These are phyloP conservation scores for Teratosphaeria viscida DNA, from an alignment of 2,329 filamentous ascomycete genomes.

Conservation along the genomic window DNA sequence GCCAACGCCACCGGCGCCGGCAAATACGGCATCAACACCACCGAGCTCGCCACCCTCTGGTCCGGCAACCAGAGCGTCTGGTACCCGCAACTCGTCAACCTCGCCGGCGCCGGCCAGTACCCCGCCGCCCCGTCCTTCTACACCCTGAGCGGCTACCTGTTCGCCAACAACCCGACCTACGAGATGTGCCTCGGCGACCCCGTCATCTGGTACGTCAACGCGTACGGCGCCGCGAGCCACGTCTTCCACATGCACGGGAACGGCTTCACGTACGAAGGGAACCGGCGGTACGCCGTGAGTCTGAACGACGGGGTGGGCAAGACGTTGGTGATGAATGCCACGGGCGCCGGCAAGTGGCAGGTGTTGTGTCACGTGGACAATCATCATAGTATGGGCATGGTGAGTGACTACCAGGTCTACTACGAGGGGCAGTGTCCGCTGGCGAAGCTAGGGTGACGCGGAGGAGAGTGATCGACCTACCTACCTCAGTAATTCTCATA, in stretches of 20 bases:
- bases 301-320: conserved; percentile 19
- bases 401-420: conserved; percentile 14
- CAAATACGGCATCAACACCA: not conserved
- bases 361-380: conserved; percentile 16
- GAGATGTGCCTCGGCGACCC: conserved; percentile 22
- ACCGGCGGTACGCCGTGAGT: conserved; percentile 4
- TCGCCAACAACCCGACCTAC: conserved; percentile 20
- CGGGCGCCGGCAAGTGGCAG: conserved; percentile 16
- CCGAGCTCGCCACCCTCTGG: conserved; percentile 3
- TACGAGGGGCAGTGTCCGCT: conserved; percentile 9
- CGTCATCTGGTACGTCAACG: conserved; percentile 24
- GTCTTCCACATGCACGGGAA: conserved; percentile 24
- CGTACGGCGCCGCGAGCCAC: conserved; percentile 16
- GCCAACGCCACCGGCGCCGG: not conserved
- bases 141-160: conserved; percentile 20
- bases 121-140: conserved; percentile 11
- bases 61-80: conserved; percentile 12
- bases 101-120: conserved; percentile 7
- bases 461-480: not conserved
- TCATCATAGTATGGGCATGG: conserved; percentile 15
- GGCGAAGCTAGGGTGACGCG: not conserved
- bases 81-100: conserved; percentile 15
- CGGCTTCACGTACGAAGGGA: conserved; percentile 12
- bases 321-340: conserved; percentile 19
- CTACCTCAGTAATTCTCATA: not conserved